Base-by-base conservation (phyloP, 768 basidiomycete genomes). In the Crassisporium funariophilum region DNA sequence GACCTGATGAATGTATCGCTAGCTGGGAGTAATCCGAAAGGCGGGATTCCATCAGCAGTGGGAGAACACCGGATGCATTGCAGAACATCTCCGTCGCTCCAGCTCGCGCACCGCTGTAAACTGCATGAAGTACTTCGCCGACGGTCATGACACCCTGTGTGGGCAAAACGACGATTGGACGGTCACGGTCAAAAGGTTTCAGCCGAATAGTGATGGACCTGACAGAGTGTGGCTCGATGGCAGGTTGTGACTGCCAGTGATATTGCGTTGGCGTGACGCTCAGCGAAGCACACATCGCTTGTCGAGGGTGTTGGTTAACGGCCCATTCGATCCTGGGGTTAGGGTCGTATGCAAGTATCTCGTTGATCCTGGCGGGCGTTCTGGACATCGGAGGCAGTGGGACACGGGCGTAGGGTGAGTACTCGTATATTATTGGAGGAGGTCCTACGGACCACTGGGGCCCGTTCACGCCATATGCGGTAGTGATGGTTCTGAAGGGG, bases 371-470 rank as follows among this genome's bases (percentile, higher is more conserved):
- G 38, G 47, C 24, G 1, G 43, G 37, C 4, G 4, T 16, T 1
- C 27, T n/a, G 15, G 40, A 47, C 4, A 57, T 19, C n/a, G 46
- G 47, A 2, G 58, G 58, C 1, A 60, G 49, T 2, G 55, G 53
- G 4, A 60, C 48, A 1, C 41, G 48, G 10, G 51, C 45, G 34
- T 59, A 59, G 3, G 58, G 58, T 0, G 55, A 59, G 10, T 25
- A 40, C 8, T 46, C 35, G 44, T 40, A 53, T 33, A 43, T 27
- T 23, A 59, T 12, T 10, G 58, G 58, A 13, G 58, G 55, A 5
- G 58, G 58, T 2, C 53, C 53, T 10, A 40, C 48, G 16, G 53
- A 50, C 58, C 58, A 57, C 41, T 59, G 58, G 5, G 58, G 58
- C 29, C 54, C 53, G 36, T 56, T 53, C 24, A 59, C 42, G 3